Conservation (phyloP, 2,329 filamentous ascomycete genomes). For the Cordyceps cateniannulata region DNA sequence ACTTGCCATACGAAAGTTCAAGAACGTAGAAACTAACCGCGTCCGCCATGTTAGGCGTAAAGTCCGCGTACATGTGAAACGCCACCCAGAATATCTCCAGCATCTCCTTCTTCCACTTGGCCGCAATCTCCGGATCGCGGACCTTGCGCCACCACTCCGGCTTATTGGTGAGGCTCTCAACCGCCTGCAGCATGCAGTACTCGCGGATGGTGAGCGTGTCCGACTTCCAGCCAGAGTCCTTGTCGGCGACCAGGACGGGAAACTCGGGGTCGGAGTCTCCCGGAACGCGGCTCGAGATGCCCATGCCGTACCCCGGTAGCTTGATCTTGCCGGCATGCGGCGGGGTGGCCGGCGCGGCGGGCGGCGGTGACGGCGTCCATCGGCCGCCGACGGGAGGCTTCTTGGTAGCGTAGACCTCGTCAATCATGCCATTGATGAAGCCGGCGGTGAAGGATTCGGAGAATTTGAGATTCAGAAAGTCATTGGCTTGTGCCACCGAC, state of each 20-base stretch:
- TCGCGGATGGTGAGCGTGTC: slow-evolving; percentile 25
- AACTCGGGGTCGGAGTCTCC: background rate
- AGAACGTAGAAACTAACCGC: slow-evolving; percentile 18
- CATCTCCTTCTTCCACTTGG: slow-evolving; percentile 24
- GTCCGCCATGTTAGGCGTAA: slow-evolving; percentile 25
- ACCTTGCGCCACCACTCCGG: slow-evolving; percentile 30
- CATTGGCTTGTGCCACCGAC: background rate
- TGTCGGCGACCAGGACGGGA: background rate
- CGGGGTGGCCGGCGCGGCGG: background rate
- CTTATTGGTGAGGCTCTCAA: slow-evolving; percentile 29
- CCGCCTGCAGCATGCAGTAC: slow-evolving; percentile 26
- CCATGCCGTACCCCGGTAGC: background rate
- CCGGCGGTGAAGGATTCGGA: background rate
- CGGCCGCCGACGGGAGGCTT: background rate
- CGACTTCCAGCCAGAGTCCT: background rate
- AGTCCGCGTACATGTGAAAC: slow-evolving; percentile 19
- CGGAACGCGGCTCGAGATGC: background rate
- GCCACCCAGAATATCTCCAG: slow-evolving; percentile 24
- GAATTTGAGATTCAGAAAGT: background rate
- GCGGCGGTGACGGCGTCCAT: background rate
- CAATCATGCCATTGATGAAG: background rate
- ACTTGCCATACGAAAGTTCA: background rate
- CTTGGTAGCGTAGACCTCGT: background rate
- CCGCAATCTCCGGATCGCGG: slow-evolving; percentile 19
- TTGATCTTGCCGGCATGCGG: background rate